phyloP scores from a whole-genome alignment of 257 asterid genomes.

The Solanum chiquidenum region DNA sequence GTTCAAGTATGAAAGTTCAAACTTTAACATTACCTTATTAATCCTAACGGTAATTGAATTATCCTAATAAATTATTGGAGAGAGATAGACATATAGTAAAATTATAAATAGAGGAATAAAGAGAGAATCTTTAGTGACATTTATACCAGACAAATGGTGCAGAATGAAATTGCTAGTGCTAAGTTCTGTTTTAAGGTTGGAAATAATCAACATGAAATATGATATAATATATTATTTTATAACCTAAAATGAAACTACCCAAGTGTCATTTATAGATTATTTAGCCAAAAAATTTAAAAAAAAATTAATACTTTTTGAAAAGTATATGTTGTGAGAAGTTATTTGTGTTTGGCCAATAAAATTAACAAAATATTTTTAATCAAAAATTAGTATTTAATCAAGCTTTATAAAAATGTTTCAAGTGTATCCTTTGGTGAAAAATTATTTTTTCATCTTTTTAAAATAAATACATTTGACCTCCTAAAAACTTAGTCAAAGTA shows the following conservation, averaged over 20 bases:
- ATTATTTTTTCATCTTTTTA: too few species aligned
- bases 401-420: too few species aligned
- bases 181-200: neutral
- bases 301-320: too few species aligned
- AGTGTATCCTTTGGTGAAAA: too few species aligned
- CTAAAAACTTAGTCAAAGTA: too few species aligned
- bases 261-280: neutral
- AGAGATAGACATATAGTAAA: neutral
- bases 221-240: neutral
- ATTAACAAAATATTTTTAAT: too few species aligned
- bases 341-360: neutral
- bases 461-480: too few species aligned
- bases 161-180: neutral
- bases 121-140: neutral
- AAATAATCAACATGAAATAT: neutral
- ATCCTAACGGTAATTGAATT: neutral
- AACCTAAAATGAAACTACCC: neutral
- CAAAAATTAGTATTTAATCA: too few species aligned
- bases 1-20: neutral
- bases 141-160: neutral
- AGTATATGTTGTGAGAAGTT: neutral
- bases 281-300: neutral
- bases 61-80: neutral
- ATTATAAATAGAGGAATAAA: neutral
- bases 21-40: neutral